Percentiles rank a stretch among this genome's conserved stretches.
These are phyloP conservation scores for Eucalyptus sideroxylon DNA, from an alignment of 345 rosid genomes.

Conservation along the genomic window DNA sequence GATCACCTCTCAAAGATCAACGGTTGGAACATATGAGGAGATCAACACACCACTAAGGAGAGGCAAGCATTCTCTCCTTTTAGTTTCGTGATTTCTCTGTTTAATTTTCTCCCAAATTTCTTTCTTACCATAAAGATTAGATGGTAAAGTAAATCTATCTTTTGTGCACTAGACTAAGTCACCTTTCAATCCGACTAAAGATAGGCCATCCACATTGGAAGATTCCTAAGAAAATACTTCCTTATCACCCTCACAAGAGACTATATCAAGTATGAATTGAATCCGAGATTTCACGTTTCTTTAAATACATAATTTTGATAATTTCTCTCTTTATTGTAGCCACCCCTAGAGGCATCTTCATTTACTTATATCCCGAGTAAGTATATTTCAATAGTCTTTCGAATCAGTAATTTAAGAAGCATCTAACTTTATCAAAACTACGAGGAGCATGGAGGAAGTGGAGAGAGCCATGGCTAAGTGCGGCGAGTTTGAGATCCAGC, in stretches of 20 bases:
- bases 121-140: too few relatives aligned
- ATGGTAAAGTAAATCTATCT: too few relatives aligned
- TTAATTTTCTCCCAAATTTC: too few relatives aligned
- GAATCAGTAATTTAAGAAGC: background rate
- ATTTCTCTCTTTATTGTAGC: background rate
- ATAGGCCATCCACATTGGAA: background rate
- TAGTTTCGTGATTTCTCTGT: too few relatives aligned
- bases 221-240: background rate
- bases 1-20: too few relatives aligned
- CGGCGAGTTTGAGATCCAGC: too few relatives aligned
- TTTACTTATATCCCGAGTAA: background rate
- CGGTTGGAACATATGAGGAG: too few relatives aligned
- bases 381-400: background rate
- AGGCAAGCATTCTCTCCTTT: too few relatives aligned
- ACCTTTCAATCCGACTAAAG: too few relatives aligned
- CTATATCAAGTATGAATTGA: background rate
- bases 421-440: background rate
- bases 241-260: background rate
- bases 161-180: too few relatives aligned
- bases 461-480: background rate
- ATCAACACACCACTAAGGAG: too few relatives aligned
- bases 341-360: background rate
- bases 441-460: conserved; percentile 47
- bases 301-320: too few relatives aligned
- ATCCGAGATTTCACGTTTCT: background rate